phyloP scores from a whole-genome alignment of 495 filamentous ascomycete species.

The Aspergillus incahuasiensis region DNA sequence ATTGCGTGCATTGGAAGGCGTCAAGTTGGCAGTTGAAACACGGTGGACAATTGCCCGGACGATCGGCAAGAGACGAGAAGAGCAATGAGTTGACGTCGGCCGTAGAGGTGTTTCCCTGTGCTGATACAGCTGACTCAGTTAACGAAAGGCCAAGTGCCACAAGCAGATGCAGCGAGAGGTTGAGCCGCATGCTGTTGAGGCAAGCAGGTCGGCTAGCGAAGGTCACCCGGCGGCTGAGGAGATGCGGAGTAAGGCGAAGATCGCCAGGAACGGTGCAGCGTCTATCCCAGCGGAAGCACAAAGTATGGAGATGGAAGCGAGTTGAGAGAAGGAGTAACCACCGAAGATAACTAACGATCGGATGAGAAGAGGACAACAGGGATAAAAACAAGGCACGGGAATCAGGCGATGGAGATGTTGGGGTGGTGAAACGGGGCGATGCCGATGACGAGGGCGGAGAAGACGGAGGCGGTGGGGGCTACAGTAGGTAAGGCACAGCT shows the following conservation, averaged over 20 bases:
- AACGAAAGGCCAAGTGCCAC: constrained; percentile 24
- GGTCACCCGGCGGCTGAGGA: constrained; percentile 2
- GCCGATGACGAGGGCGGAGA: constrained; percentile 46
- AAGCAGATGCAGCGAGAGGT: constrained; percentile 22
- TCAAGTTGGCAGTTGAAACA: constrained; percentile 98
- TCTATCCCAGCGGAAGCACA: neutral
- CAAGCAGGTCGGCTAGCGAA: constrained; percentile 4
- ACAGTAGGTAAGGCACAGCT: neutral
- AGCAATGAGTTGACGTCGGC: constrained; percentile 27
- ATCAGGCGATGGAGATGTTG: constrained; percentile 14
- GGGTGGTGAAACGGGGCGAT: constrained; percentile 24
- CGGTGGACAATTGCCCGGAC: constrained; percentile 56
- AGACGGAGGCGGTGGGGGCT: constrained; percentile 2
- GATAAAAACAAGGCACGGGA: constrained; percentile 9
- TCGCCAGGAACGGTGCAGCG: constrained; percentile 5
- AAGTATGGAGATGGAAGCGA: neutral
- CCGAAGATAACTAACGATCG: neutral
- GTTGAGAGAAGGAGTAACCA: neutral
- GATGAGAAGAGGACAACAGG: neutral
- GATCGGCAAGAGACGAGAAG: constrained; percentile 52
- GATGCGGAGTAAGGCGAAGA: constrained; percentile 17
- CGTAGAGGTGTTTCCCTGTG: constrained; percentile 33
- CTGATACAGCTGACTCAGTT: constrained; percentile 19
- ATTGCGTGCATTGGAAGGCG: constrained; percentile 85
- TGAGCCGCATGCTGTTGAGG: constrained; percentile 30